Conservation (phyloP, 73 alveolate genomes). For the Tetrahymena malaccensis region DNA sequence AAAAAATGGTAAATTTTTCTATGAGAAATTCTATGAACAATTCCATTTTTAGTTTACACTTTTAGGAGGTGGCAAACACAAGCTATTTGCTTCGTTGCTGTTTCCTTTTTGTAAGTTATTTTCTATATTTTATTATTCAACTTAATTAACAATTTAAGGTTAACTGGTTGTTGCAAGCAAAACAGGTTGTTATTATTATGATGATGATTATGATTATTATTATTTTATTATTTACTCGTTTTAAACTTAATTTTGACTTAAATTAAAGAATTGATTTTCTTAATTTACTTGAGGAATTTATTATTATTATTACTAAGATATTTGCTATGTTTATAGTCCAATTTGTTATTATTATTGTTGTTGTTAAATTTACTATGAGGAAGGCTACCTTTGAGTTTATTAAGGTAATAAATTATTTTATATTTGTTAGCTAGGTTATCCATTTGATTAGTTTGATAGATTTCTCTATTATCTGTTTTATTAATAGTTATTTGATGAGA, state of each 20-base stretch:
- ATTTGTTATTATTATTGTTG: no score
- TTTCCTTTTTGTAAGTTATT: neutral
- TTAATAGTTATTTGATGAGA: neutral
- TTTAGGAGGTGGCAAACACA: neutral
- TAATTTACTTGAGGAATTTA: neutral
- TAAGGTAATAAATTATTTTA: neutral
- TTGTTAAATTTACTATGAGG: neutral
- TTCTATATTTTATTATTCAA: neutral
- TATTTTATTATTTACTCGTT: no score
- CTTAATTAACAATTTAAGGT: neutral
- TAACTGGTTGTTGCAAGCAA: neutral
- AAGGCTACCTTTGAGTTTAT: neutral
- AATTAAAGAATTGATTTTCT: neutral
- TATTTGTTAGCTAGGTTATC: no score
- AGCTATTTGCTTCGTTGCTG: neutral
- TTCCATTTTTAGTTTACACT: neutral
- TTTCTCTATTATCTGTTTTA: neutral
- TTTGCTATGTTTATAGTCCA: neutral
- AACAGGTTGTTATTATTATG: neutral
- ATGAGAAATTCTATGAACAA: neutral
- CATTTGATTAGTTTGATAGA: neutral
- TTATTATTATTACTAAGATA: no score
- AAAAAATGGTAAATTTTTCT: neutral
- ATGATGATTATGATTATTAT: no score
- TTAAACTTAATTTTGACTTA: neutral